Evolutionary conservation across 148 eudicot species (phyloP).

Genomic region (Vaccinium myrtillus): DNA sequence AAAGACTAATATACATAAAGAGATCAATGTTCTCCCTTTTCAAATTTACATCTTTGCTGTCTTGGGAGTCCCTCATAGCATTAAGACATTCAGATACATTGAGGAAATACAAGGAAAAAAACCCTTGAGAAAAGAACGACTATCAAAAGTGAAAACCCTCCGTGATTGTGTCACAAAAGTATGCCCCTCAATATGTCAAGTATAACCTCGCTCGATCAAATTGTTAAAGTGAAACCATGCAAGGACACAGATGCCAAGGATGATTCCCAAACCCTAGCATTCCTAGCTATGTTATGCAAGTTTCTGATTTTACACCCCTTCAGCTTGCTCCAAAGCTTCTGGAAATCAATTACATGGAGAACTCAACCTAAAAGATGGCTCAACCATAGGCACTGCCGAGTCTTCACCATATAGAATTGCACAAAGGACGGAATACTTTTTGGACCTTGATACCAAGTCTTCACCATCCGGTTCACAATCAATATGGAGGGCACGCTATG

Average conservation of each 20-base stretch:
- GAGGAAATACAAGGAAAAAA: background rate
- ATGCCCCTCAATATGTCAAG: background rate
- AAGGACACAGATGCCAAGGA: slow-evolving; percentile 49
- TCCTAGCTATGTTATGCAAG: slow-evolving; percentile 41
- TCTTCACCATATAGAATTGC: slow-evolving; percentile 39
- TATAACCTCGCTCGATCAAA: background rate
- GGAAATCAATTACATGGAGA: slow-evolving; percentile 32
- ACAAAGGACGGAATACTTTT: slow-evolving; percentile 39
- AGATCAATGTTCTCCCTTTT: background rate
- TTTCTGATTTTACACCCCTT: slow-evolving; percentile 40
- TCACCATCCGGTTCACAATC: slow-evolving; percentile 30
- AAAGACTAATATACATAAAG: no score
- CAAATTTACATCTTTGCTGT: slow-evolving; percentile 13
- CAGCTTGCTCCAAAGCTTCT: slow-evolving; percentile 40
- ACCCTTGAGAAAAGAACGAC: background rate
- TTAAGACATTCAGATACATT: background rate
- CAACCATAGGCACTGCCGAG: no score
- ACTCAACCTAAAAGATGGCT: slow-evolving; percentile 37
- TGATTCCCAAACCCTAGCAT: slow-evolving; percentile 44
- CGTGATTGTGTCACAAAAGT: background rate
- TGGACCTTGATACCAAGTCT: slow-evolving; percentile 36
- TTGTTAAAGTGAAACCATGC: slow-evolving; percentile 3
- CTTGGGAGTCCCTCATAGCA: background rate
- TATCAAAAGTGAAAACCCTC: background rate
- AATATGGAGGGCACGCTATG: slow-evolving; percentile 47